Conservation (phyloP, 2,329 filamentous ascomycete species). For the Pyricularia grisea region DNA sequence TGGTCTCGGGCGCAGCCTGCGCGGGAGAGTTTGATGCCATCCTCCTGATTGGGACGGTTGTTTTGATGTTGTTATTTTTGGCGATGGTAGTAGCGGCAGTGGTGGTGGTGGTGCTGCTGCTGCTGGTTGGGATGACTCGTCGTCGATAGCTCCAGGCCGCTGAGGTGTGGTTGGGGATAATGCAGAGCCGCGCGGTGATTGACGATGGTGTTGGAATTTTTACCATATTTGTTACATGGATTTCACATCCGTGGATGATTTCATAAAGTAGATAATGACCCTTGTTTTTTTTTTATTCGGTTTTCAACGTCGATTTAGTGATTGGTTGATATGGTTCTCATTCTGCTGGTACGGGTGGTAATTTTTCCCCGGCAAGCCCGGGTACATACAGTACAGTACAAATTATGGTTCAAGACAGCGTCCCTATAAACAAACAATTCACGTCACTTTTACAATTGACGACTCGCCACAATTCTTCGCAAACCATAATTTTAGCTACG, state of each 20-base stretch:
- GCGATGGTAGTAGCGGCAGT: not conserved
- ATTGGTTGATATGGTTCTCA: not conserved
- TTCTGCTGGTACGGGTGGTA: not conserved
- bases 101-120: not conserved
- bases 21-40: not conserved
- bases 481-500: no score
- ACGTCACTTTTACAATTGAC: no score
- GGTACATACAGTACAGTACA: no score
- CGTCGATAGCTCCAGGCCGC: not conserved
- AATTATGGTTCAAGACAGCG: no score
- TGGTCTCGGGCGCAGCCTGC: constrained; percentile 25
- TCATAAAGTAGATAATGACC: not conserved
- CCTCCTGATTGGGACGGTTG: not conserved
- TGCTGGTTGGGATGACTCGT: not conserved
- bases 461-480: no score
- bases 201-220: not conserved
- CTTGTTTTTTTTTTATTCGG: not conserved
- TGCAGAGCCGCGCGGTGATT: not conserved
- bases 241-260: not conserved
- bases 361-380: no score
- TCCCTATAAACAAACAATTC: no score
- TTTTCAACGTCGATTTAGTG: not conserved
- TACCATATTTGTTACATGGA: not conserved
- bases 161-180: not conserved
- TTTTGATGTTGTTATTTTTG: not conserved